Percentiles rank a stretch among this genome's conserved stretches.
Conservation (phyloP, 345 rosid genomes). For the Lepidium sativum region DNA sequence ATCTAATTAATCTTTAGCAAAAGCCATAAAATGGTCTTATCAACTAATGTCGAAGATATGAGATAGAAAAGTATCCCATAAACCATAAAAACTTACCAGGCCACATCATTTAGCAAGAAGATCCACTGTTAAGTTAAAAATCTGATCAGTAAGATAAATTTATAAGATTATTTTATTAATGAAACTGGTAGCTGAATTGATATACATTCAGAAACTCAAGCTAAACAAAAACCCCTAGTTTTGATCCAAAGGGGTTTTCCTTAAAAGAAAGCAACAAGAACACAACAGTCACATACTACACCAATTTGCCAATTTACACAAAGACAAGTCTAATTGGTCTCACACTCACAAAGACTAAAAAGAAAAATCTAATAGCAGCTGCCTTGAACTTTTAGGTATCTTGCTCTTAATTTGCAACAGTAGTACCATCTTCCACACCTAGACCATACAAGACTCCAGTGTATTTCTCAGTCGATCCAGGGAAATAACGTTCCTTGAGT, state of each 20-base stretch:
- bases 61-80: neutral
- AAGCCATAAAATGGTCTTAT: neutral
- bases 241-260: constrained; percentile 35
- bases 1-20: neutral
- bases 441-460: constrained; percentile 85
- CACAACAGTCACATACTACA: constrained; percentile 45
- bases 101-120: neutral
- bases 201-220: constrained; percentile 51
- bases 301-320: constrained; percentile 63
- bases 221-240: constrained; percentile 45
- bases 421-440: constrained; percentile 70
- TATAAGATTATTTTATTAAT: constrained; percentile 34
- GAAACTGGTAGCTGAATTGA: constrained; percentile 56
- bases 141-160: neutral
- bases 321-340: constrained; percentile 32
- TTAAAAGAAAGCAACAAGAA: constrained; percentile 32
- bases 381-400: neutral
- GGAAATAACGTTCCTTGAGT: constrained; percentile 74
- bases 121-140: neutral
- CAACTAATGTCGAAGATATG: neutral
- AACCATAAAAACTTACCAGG: neutral
- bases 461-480: constrained; percentile 56
- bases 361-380: constrained; percentile 36
- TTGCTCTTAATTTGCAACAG: constrained; percentile 32
- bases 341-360: constrained; percentile 53